These are phyloP conservation scores for Musa itinerans DNA, from an alignment of 176 grass and related monocot genomes.

Conservation along the genomic window DNA sequence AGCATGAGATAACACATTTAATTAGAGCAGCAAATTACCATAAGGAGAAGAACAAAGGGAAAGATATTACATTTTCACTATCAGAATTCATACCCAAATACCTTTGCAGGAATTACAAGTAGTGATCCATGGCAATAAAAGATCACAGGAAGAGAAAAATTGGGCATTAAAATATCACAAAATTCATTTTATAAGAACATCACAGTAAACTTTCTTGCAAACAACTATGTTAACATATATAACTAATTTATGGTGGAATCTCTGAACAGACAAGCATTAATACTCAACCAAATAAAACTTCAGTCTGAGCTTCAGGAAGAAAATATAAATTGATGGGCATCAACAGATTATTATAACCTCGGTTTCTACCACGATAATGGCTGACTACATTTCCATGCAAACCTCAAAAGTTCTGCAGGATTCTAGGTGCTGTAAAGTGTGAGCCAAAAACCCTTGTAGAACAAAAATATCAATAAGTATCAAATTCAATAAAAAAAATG, in stretches of 20 bases:
- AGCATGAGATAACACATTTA: background rate
- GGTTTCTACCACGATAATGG: too few relatives aligned
- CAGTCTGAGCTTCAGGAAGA: background rate
- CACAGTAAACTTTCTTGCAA: background rate
- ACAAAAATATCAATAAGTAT: too few relatives aligned
- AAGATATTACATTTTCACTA: background rate
- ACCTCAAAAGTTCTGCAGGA: too few relatives aligned
- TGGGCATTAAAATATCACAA: too few relatives aligned
- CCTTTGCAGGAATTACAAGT: background rate
- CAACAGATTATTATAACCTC: too few relatives aligned
- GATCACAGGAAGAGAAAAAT: too few relatives aligned
- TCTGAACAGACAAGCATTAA: background rate
- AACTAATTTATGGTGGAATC: background rate
- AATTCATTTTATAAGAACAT: too few relatives aligned
- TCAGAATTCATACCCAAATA: background rate
- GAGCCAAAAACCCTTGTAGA: too few relatives aligned
- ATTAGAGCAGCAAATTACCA: conserved; percentile 4
- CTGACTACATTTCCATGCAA: too few relatives aligned
- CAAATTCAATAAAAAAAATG: too few relatives aligned
- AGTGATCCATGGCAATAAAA: background rate
- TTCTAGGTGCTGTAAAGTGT: too few relatives aligned
- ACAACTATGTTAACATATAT: background rate
- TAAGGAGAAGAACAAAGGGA: conserved; percentile 12
- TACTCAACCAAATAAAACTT: background rate
- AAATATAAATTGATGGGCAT: too few relatives aligned